Evolutionary conservation across 177 flowering plant species (phyloP).

Genomic region (Tripterygium wilfordii): DNA sequence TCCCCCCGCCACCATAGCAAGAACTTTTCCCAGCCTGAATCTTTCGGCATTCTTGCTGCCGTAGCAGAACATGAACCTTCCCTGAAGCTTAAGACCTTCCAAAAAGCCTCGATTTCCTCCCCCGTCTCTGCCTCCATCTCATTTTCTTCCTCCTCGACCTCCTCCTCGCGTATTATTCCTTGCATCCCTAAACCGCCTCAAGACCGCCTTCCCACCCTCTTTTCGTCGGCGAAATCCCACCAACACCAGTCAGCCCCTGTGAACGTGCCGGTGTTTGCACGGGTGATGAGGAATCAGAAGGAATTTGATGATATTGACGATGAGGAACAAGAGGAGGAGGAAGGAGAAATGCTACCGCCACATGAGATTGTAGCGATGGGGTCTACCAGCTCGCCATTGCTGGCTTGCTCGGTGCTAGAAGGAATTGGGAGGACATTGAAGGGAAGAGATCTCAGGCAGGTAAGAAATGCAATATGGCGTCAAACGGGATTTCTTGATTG

Average conservation of each 20-base stretch:
- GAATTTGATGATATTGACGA: slow-evolving; percentile 15
- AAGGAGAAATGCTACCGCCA: slow-evolving; percentile 71
- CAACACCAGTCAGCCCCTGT: slow-evolving; percentile 60
- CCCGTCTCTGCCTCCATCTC: neutral
- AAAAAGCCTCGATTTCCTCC: neutral
- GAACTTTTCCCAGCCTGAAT: no score
- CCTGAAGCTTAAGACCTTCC: no score
- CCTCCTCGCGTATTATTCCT: neutral
- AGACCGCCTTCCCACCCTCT: no score
- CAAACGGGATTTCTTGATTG: slow-evolving; percentile 53
- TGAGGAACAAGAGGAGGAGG: slow-evolving; percentile 34
- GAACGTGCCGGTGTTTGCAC: slow-evolving; percentile 49
- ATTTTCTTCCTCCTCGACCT: neutral
- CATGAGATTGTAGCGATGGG: slow-evolving; percentile 76
- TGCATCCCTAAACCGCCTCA: neutral
- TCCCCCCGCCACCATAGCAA: no score
- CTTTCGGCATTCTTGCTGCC: no score
- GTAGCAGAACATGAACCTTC: no score
- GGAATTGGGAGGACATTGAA: slow-evolving; percentile 56
- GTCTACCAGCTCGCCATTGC: slow-evolving; percentile 21
- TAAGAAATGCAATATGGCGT: slow-evolving; percentile 46
- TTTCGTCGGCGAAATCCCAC: neutral
- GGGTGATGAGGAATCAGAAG: slow-evolving; percentile 10
- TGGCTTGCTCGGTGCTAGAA: slow-evolving; percentile 48
- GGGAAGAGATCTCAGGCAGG: slow-evolving; percentile 56